Evolutionary conservation across 2,329 filamentous ascomycete genomes (phyloP).

Genomic region (Tolypocladium tropicale): DNA sequence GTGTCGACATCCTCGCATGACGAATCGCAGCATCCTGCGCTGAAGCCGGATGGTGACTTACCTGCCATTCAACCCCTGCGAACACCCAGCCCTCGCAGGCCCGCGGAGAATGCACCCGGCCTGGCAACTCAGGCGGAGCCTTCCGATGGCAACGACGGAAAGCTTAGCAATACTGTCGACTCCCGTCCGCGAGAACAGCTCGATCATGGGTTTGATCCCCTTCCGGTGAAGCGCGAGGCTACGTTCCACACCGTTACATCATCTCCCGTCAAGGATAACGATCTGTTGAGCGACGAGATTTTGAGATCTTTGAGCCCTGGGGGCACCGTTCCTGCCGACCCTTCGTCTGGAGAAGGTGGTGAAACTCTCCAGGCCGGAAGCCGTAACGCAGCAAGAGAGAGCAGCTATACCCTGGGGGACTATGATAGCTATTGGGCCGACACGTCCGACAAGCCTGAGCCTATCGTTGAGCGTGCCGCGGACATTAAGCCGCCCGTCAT

Average conservation of each 20-base stretch:
- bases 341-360: constrained; percentile 4
- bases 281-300: constrained; percentile 64
- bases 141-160: not conserved
- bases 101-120: constrained; percentile 24
- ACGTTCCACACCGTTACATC: constrained; percentile 39
- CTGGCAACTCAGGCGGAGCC: constrained; percentile 15
- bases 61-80: constrained; percentile 20
- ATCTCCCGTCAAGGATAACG: constrained; percentile 56
- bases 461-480: constrained; percentile 1
- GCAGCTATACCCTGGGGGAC: constrained; percentile 53
- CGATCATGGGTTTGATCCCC: constrained; percentile 23
- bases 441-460: constrained; percentile 8
- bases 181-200: constrained; percentile 10
- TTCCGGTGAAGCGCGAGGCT: constrained; percentile 27
- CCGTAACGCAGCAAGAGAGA: constrained; percentile 32
- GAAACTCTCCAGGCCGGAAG: constrained; percentile 9
- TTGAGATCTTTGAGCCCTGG: constrained; percentile 55
- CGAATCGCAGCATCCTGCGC: constrained; percentile 2
- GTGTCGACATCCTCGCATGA: not conserved
- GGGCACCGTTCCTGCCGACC: constrained; percentile 11
- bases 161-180: constrained; percentile 1
- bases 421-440: constrained; percentile 59
- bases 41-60: constrained; percentile 6
- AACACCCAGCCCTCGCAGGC: constrained; percentile 19
- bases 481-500: not conserved